Base-by-base conservation (phyloP, 2,329 filamentous ascomycete genomes). In the Hypoxylon sp. region DNA sequence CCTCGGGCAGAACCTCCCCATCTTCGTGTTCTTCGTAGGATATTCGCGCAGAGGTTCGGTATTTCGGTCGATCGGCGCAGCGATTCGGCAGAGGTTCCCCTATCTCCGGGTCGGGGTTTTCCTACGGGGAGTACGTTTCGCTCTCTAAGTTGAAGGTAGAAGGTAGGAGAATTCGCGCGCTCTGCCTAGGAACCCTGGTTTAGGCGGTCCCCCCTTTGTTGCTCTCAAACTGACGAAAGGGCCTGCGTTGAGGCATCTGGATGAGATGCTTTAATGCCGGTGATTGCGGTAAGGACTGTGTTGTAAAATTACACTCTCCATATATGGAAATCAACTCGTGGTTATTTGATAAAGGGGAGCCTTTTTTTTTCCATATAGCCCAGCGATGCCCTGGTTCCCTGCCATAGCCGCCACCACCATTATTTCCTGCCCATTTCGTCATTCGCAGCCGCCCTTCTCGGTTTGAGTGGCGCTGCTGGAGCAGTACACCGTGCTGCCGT, bases 201-300 rank as follows among this genome's bases (percentile, higher is more conserved):
- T 50, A 32, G 27, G 32, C 29, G 39, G 39, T 44, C 17, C 32
- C 31, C 31, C 39, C 17, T 8, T 42, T 62, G 47, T n/a, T n/a
- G n/a, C n/a, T n/a, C 57, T 58, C 52, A 60, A 37, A 47, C 44
- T 51, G 46, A 58, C 29, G 42, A 42, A 42, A 35, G 29, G 42
- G 51, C 52, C 24, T 54, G 44, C 53, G 39, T 44, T 32, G 51
- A 42, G 42, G 56, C 52, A 61, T 52, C 42, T 27, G 29, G 58
- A 62, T 47, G 61, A 27, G 24, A 51, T 62, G 53, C 35, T 37
- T 39, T 64, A 59, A 64, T 65, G 54, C 53, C 47, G 52, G 65
- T 61, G 52, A 21, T 47, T 62, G 62, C 68, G 68, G 69, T 71
- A 71, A 69, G 63, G 70, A 72, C 70, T 68, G 70, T 71, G 27